A percentile compares a stretch with the other conserved stretches of the same genome.
Evolutionary conservation across 257 asterid genomes (phyloP).

Genomic region (Solanum pennellii): DNA sequence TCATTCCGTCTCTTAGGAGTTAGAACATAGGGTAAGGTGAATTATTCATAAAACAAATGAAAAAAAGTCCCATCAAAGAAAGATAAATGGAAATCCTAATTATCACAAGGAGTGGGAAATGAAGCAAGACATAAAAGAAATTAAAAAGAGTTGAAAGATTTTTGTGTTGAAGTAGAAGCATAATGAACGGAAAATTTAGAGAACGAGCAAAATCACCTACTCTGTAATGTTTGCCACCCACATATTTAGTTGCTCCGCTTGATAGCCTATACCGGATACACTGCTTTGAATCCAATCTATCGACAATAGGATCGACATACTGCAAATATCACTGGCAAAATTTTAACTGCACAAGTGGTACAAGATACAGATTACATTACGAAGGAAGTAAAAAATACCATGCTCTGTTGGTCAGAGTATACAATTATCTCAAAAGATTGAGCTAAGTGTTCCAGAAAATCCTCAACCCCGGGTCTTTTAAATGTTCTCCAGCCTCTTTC

Average conservation of each 20-base stretch:
- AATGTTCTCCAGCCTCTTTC: constrained; percentile 94
- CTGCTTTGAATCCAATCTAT: constrained; percentile 64
- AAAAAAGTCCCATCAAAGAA: background rate
- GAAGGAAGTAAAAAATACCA: constrained; percentile 25
- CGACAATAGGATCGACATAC: constrained; percentile 78
- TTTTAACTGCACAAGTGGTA: background rate
- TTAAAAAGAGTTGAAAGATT: background rate
- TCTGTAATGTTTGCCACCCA: constrained; percentile 74
- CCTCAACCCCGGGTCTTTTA: constrained; percentile 94
- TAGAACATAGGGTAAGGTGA: background rate
- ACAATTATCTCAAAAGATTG: constrained; percentile 73
- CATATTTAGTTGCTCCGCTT: constrained; percentile 69
- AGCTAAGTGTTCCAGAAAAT: constrained; percentile 73
- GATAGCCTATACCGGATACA: constrained; percentile 59
- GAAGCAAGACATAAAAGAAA: background rate
- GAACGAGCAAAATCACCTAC: constrained; percentile 22
- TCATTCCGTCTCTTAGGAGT: background rate
- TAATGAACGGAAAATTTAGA: background rate
- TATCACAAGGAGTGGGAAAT: background rate
- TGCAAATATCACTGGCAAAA: constrained; percentile 21
- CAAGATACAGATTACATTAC: background rate
- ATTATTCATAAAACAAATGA: background rate
- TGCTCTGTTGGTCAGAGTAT: constrained; percentile 54
- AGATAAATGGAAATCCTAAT: background rate
- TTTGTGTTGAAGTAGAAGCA: background rate